Base-by-base conservation (phyloP, 345 rosid genomes). In the Aethionema arabicum region DNA sequence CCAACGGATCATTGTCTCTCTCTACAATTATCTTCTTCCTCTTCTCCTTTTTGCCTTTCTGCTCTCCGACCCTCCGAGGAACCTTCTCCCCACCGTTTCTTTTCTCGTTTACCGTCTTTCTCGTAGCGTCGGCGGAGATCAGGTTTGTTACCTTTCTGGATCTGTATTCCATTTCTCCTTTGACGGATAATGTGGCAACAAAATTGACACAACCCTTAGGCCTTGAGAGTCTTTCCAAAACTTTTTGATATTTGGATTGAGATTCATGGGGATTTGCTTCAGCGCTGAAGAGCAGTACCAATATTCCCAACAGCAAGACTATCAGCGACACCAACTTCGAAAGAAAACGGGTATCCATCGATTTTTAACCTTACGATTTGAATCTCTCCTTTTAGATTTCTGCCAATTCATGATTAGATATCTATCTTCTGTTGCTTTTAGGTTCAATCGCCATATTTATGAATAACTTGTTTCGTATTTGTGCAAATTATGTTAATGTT, bases 211-310 rank as follows among this genome's bases (percentile, higher is more conserved):
- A 30, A 13, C 11, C 6, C 37, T 33, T 31, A 21, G 27, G 38
- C 30, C 12, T 32, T 42, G 51, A 63, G 16, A 36, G 56, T 35
- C 43, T 31, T 44, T 39, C 8, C 13, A 32, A 56, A 12, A n/a
- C 4, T 49, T 41, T 29, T 30, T 32, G 9, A 9, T 21, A 38
- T 21, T 63, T 51, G 31, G 40, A 7, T 36, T 33, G 46, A 37
- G 13, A 46, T 76, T 58, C 52, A 78, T 78, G 81, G 81, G 81
- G 71, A 54, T 71, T 67, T 78, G 76, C 65, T 64, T 71, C 32
- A 78, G 81, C 65, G 53, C 30, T 43, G 72, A 74, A 42, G 64
- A 62, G n/a, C 65, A 74, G 46, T 67, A 15, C 33, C 55, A 59
- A 44, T 70, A 15, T 33, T 63, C 54, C 15, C 69, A 68, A 38